Evolutionary conservation across 2,329 filamentous ascomycete species (phyloP).

Genomic region (Tolypocladium paradoxum): DNA sequence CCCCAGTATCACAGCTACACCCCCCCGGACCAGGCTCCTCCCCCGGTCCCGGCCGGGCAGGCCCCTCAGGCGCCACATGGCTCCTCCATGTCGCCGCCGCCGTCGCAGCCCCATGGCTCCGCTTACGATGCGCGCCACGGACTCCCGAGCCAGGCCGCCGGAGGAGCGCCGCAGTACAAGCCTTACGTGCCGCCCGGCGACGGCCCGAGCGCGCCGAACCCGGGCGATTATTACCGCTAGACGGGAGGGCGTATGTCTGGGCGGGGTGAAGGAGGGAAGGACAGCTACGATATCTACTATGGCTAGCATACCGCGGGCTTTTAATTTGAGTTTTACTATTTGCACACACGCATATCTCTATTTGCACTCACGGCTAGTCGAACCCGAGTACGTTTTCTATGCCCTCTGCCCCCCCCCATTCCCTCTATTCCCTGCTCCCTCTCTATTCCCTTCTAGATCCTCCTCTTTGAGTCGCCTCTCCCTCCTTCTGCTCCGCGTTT

Average conservation of each 20-base stretch:
- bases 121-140: slow-evolving; percentile 39
- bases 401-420: too few relatives aligned
- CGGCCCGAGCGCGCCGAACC: slow-evolving; percentile 38
- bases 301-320: not conserved
- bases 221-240: slow-evolving; percentile 46
- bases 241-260: not conserved
- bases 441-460: too few relatives aligned
- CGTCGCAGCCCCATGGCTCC: slow-evolving; percentile 32
- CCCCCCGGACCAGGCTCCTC: slow-evolving; percentile 25
- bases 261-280: not conserved
- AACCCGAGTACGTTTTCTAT: too few relatives aligned
- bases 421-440: too few relatives aligned
- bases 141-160: slow-evolving; percentile 33
- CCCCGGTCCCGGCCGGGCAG: slow-evolving; percentile 28
- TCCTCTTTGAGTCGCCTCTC: too few relatives aligned
- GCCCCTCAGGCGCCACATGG: slow-evolving; percentile 16
- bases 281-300: not conserved
- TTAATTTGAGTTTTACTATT: too few relatives aligned
- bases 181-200: slow-evolving; percentile 43
- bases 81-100: slow-evolving; percentile 26
- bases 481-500: too few relatives aligned
- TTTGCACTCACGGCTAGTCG: too few relatives aligned
- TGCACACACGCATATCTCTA: too few relatives aligned
- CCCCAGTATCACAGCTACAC: slow-evolving; percentile 32
- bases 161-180: slow-evolving; percentile 42